Evolutionary conservation across 495 filamentous ascomycete species (phyloP), one percentile per base, ranked within the genome.

Genomic region (Delitschia confertaspora): DNA sequence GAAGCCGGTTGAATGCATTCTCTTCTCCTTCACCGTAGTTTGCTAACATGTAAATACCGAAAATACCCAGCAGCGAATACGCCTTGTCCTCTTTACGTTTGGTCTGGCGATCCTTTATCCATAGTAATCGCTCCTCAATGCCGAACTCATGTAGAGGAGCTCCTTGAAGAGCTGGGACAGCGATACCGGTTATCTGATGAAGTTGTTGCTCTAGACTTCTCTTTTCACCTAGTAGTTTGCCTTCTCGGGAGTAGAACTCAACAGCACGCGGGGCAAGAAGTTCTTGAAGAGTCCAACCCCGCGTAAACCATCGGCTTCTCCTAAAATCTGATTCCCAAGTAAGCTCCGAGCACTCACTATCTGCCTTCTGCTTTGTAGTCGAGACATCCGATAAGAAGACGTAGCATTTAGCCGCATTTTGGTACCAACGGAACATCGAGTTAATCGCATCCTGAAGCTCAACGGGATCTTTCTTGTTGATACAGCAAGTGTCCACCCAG

Each of bases 381-480:
- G 36, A 26, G 6, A 39, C 36, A 31, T 48, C 38, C 21, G 40
- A 30, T 6, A 35, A 32, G 23, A 43, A 47, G n/a, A 33, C 44
- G 33, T 41, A 47, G 24, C 44, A 47, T 31, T 17, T 19, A 2
- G 23, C 38, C 7, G 43, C 33, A 11, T 40, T 32, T n/a, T 18
- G 23, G 35, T 48, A 48, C 45, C 41, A 48, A 7, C 41, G 41
- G 32, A 45, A 50, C 46, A 50, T 50, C 6, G 42, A 50, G 41
- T 47, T 50, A 31, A 50, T 45, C 6, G 46, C 46, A 4, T 46
- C 16, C 39, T 10, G n/a, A 22, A 50, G 18, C 30, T 50, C 42
- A 19, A 19, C 17, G 16, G 7, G 3, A 47, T 45, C 22, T 36
- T 17, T 9, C 31, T 50, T 45, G 23, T 48, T 29, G 38, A 51